phyloP scores from a whole-genome alignment of 768 basidiomycete species.

The Hirschioporus abietinus region DNA sequence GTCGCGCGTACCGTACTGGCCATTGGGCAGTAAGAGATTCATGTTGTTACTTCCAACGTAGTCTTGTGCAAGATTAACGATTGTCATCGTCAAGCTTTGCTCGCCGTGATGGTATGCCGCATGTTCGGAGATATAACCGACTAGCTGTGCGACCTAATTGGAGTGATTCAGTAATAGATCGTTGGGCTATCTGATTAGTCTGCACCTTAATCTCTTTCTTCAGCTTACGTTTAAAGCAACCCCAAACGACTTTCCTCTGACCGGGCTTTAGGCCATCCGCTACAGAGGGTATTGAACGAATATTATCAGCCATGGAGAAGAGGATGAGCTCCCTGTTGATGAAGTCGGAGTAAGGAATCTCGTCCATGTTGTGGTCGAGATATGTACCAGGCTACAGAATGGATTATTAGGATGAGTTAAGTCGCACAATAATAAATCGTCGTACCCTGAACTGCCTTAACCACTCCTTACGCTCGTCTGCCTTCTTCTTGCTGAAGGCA shows the following conservation, averaged over 20 bases:
- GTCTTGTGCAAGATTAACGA: conserved; percentile 89
- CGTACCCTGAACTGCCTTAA: conserved; percentile 82
- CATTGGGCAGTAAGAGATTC: conserved; percentile 80
- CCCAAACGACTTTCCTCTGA: conserved; percentile 96
- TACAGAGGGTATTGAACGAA: conserved; percentile 94
- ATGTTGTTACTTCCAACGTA: conserved; percentile 96
- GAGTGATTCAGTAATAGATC: background rate
- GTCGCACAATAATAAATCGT: conserved; percentile 2
- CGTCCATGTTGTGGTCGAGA: conserved; percentile 81
- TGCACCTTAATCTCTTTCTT: conserved; percentile 85
- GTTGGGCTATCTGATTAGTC: background rate
- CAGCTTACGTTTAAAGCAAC: conserved; percentile 90
- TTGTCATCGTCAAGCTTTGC: conserved; percentile 77
- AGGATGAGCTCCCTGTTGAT: conserved; percentile 97
- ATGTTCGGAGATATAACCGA: conserved; percentile 91
- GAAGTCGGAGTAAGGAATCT: conserved; percentile 88
- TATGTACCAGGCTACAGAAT: conserved; percentile 79
- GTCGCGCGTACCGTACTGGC: conserved; percentile 94
- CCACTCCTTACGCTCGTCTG: conserved; percentile 98
- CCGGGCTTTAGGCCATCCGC: conserved; percentile 96
- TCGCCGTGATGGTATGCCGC: conserved; percentile 98
- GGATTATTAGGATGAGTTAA: background rate
- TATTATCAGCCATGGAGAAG: conserved; percentile 99
- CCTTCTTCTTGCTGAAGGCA: conserved; percentile 99
- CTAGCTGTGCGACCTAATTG: conserved; percentile 81